Evolutionary conservation across 169 alveolate genomes (phyloP), one percentile per base, ranked within the genome.

Genomic region (Perkinsus marinus): DNA sequence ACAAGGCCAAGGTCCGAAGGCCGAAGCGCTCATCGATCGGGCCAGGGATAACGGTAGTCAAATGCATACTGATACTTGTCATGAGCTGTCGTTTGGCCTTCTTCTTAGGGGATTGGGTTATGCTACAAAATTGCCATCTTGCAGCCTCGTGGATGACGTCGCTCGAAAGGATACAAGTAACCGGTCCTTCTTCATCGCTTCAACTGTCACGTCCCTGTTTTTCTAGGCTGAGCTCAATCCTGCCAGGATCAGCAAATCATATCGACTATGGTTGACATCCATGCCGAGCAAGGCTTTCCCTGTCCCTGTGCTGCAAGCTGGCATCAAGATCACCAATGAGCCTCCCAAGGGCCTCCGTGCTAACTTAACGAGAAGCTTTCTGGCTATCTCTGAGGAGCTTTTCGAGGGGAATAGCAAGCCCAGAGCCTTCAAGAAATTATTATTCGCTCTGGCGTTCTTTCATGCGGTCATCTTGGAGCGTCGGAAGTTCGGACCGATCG

Each of bases 391-490:
- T 19, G 98, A 95, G 89, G 96, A 95, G 91, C 79, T 57, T 13
- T 57, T 57, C 79, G 79, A 57, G 79, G 79, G 79, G 34, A 57
- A 57, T 30, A 57, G 37, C 79, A 57, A 57, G 34, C 79, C 79
- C 37, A 57, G 22, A 69, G 96, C 95, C 93, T 97, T 94, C 94
- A 96, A 97, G 95, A 95, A 98, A 93, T 94, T 98, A 36, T 98
- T 98, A 92, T 97, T 98, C 96, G 94, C 98, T 46, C 94, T 97
- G 39, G 96, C 98, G 41, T 96, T 98, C 96, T 94, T 98, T 92
- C 99, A 98, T 94, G 98, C 99, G 46, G 98, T 98, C 16, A 95
- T 97, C 36, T 95, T 97, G 68, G 99, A 98, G 91, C 95, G 99
- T 93, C 96, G 98, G 43, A 96, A 99, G 95, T 98, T 97, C 93